Conservation (phyloP, 2,329 filamentous ascomycete species). For the Leptographium procerum region DNA sequence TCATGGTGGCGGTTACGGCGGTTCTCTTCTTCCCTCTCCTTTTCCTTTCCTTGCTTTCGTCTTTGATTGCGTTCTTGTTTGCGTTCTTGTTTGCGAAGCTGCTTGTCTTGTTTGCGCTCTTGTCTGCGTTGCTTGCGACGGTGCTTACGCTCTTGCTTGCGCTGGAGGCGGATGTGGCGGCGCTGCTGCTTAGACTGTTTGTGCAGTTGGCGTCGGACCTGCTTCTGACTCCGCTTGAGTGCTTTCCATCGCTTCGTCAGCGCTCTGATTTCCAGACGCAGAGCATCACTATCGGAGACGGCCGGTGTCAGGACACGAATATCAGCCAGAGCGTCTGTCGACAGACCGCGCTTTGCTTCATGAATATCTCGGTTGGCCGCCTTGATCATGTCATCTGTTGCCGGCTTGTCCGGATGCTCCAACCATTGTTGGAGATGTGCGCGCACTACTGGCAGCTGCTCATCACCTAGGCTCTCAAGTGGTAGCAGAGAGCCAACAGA, state of each 20-base stretch:
- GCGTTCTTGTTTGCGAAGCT: background rate
- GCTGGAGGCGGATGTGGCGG: background rate
- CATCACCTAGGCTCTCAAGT: slow-evolving; percentile 36
- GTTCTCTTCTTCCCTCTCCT: no score
- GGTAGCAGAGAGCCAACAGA: slow-evolving; percentile 42
- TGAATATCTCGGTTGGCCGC: slow-evolving; percentile 18
- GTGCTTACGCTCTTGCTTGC: background rate
- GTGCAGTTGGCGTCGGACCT: slow-evolving; percentile 19
- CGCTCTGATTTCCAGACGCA: slow-evolving; percentile 33
- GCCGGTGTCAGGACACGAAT: no score
- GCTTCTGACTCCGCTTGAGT: slow-evolving; percentile 25
- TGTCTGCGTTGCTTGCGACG: background rate
- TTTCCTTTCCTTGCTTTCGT: background rate
- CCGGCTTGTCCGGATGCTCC: slow-evolving; percentile 34
- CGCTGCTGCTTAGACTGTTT: slow-evolving; percentile 15
- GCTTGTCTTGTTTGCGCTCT: background rate
- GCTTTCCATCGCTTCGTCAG: slow-evolving; percentile 32
- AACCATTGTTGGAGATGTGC: slow-evolving; percentile 37
- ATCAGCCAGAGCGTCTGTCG: background rate
- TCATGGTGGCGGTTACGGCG: background rate
- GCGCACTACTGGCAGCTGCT: slow-evolving; percentile 35
- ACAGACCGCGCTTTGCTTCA: background rate
- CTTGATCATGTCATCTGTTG: slow-evolving; percentile 33
- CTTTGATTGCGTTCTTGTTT: background rate
- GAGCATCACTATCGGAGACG: slow-evolving; percentile 16